A percentile compares a stretch with the other conserved stretches of the same genome.
phyloP scores from a whole-genome alignment of 1,139 yeast species.

The Ogataea hybrid region DNA sequence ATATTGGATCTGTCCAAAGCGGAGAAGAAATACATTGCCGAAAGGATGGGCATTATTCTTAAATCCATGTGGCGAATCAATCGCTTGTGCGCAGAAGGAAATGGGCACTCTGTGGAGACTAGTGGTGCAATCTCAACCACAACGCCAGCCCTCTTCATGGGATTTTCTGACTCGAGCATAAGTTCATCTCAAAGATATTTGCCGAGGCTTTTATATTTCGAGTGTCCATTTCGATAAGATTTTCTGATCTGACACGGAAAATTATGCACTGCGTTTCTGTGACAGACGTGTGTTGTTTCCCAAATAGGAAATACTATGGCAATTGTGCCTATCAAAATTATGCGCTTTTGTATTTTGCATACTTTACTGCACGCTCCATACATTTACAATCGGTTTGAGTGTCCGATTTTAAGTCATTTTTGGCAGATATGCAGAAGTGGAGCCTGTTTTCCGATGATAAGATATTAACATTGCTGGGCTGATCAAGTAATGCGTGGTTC shows the following conservation, averaged over 20 bases:
- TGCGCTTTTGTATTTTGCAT: too few relatives aligned
- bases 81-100: constrained; percentile 1
- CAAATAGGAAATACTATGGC: too few relatives aligned
- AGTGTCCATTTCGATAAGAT: too few relatives aligned
- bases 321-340: too few relatives aligned
- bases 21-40: constrained; percentile 63
- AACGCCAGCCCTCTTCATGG: constrained; percentile 1
- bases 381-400: too few relatives aligned
- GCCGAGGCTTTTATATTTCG: too few relatives aligned
- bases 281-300: constrained; percentile 49
- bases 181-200: too few relatives aligned
- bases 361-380: background rate
- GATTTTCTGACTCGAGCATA: background rate
- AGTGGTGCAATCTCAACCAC: background rate
- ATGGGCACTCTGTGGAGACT: constrained; percentile 2
- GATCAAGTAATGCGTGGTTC: background rate
- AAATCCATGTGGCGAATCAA: constrained; percentile 37
- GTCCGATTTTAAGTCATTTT: too few relatives aligned
- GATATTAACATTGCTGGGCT: background rate
- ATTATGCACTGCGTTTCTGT: background rate
- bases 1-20: constrained; percentile 73
- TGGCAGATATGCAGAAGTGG: too few relatives aligned
- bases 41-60: constrained; percentile 66
- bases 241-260: too few relatives aligned
- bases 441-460: background rate